phyloP scores from a whole-genome alignment of 352 stramenopile genomes.

The Pythium coloratum region DNA sequence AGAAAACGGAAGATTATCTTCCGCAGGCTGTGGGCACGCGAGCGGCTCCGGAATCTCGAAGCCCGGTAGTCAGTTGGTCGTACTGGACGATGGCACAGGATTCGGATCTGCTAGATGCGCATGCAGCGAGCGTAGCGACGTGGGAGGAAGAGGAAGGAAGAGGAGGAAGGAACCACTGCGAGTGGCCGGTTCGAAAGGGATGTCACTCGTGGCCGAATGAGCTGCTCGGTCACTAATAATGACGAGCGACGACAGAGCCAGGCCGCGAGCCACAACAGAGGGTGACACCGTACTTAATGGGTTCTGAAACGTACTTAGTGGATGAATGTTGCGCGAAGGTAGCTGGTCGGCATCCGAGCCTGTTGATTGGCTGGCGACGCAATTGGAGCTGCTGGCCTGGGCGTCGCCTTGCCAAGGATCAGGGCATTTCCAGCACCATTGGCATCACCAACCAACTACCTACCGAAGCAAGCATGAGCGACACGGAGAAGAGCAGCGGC shows the following conservation, averaged over 20 bases:
- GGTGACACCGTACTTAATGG: background rate
- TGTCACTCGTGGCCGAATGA: background rate
- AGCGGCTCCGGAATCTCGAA: background rate
- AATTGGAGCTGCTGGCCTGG: constrained; percentile 15
- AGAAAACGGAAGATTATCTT: background rate
- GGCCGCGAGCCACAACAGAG: background rate
- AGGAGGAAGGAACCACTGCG: background rate
- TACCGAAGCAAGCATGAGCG: constrained; percentile 45
- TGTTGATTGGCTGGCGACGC: constrained; percentile 18
- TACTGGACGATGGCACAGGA: background rate
- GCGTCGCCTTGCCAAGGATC: too few relatives aligned
- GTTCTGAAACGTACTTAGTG: constrained; percentile 15
- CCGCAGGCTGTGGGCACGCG: background rate
- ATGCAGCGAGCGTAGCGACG: background rate
- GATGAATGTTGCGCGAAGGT: constrained; percentile 15
- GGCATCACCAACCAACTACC: background rate
- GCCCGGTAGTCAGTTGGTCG: background rate
- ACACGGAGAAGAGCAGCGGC: constrained; percentile 57
- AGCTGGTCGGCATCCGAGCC: background rate
- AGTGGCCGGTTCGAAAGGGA: constrained; percentile 6
- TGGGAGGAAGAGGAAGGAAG: background rate
- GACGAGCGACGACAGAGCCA: constrained; percentile 11
- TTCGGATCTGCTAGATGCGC: background rate
- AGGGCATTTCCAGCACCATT: background rate
- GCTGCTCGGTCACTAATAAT: background rate